Evolutionary conservation across 202 grass and related monocot genomes (phyloP), one percentile per base, ranked within the genome.

Genomic region (Dendrocalamus latiflorus): DNA sequence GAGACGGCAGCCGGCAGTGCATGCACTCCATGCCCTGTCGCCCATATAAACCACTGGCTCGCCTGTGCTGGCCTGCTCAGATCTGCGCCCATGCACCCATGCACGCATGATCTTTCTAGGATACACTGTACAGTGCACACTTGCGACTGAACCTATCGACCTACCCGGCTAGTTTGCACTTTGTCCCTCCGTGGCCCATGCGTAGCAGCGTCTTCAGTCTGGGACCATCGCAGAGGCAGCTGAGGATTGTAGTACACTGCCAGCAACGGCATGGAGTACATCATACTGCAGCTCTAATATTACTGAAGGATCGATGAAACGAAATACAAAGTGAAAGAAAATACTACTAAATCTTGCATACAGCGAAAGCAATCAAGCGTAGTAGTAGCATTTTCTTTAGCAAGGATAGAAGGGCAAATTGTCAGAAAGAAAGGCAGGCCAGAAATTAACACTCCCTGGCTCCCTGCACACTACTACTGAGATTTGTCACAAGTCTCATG

Each of bases 61-160:
- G 17, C 47, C 33, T n/a, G 70, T n/a, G 69, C 11, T 34, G 16
- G 16, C 45, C 17, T 48, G 26, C 28, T 7, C 48, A 44, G 75
- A 44, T 30, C 38, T 58, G 49, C 49, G 7, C 16, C 55, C 28
- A 11, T 26, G 65, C 68, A 30, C 16, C n/a, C 53, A 62, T 4
- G 45, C 47, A 8, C 69, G 77, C 77, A 49, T 75, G 78, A 87
- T 86, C 84, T 81, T 81, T 80, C 77, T 9, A 37, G 48, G 78
- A 62, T 76, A 60, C 60, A 55, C 58, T 75, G 48, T 24, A 48
- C 84, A 80, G 76, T 33, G 61, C 68, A 24, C 56, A 15, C 67
- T 54, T 5, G 58, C 45, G 26, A 50, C 68, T 65, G 24, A 65
- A 56, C 70, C 24, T 60, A 60, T 6, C 24, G 24, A 28, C 56